These are phyloP conservation scores for Arabidopsis thaliana DNA, from an alignment of 345 rosid species.

Conservation along the genomic window DNA sequence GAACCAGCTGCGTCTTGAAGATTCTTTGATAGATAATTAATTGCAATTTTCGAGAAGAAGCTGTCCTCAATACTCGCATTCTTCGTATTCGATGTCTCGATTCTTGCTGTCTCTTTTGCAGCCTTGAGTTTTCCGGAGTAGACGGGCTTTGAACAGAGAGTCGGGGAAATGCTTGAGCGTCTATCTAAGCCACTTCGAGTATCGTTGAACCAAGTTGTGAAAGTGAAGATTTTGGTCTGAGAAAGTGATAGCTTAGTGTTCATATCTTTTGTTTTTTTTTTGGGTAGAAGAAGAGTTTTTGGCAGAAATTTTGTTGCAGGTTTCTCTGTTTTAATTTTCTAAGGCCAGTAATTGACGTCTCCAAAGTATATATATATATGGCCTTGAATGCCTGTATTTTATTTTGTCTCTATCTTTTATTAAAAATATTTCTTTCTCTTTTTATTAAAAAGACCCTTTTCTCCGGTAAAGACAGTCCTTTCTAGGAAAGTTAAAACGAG, in stretches of 20 bases:
- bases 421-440: neutral
- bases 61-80: constrained; percentile 52
- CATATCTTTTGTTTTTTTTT: constrained; percentile 37
- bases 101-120: constrained; percentile 29
- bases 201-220: neutral
- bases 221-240: constrained; percentile 27
- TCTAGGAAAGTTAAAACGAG: neutral
- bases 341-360: constrained; percentile 33
- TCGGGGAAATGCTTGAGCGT: constrained; percentile 43
- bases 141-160: constrained; percentile 43
- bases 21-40: constrained; percentile 56
- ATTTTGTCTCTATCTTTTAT: neutral
- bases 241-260: constrained; percentile 38
- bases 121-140: constrained; percentile 23
- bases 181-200: constrained; percentile 8
- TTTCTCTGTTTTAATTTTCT: constrained; percentile 18
- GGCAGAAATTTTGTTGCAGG: constrained; percentile 26
- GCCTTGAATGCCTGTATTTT: neutral
- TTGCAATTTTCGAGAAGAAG: constrained; percentile 63
- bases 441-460: neutral
- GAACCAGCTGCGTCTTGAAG: constrained; percentile 69
- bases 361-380: constrained; percentile 21
- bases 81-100: constrained; percentile 25
- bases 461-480: neutral
- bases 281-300: constrained; percentile 24